Percentiles rank a stretch among this genome's conserved stretches.
These are phyloP conservation scores for Aspergillus tanneri DNA, from an alignment of 2,329 filamentous ascomycete species.

Conservation along the genomic window DNA sequence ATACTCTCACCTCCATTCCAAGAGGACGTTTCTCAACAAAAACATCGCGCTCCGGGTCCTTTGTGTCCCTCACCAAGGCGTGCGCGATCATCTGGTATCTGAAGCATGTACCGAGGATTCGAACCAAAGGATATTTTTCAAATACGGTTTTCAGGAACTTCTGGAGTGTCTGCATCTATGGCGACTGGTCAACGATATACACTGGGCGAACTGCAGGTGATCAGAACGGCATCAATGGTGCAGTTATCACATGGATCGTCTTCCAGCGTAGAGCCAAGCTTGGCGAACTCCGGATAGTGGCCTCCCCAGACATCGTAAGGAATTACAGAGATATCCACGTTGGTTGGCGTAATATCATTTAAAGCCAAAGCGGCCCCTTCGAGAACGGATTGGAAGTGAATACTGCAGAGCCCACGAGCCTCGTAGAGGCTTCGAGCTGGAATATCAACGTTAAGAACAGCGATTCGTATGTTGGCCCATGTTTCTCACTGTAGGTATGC, in stretches of 20 bases:
- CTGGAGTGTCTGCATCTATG: conserved; percentile 31
- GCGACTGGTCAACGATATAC: conserved; percentile 27
- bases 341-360: conserved; percentile 14
- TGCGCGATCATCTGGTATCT: conserved; percentile 32
- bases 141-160: conserved; percentile 29
- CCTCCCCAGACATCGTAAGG: conserved; percentile 37
- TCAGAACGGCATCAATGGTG: conserved; percentile 31
- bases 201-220: conserved; percentile 33
- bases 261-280: too few species aligned
- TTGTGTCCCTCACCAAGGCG: conserved; percentile 14
- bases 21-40: conserved; percentile 12
- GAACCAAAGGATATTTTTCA: conserved; percentile 28
- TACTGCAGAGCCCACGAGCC: conserved; percentile 37
- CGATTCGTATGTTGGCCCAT: conserved; percentile 33
- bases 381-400: conserved; percentile 35
- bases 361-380: conserved; percentile 30
- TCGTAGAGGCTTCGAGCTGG: conserved; percentile 34
- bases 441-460: conserved; percentile 38
- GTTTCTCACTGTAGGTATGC: too few species aligned
- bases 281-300: conserved; percentile 26
- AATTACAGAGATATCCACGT: conserved; percentile 33
- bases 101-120: conserved; percentile 37
- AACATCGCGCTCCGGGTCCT: conserved; percentile 14
- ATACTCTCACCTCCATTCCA: conserved; percentile 34
- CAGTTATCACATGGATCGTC: too few species aligned